Evolutionary conservation across 164 flowering plant genomes (phyloP), one percentile per base, ranked within the genome.

Genomic region (Houttuynia cordata): DNA sequence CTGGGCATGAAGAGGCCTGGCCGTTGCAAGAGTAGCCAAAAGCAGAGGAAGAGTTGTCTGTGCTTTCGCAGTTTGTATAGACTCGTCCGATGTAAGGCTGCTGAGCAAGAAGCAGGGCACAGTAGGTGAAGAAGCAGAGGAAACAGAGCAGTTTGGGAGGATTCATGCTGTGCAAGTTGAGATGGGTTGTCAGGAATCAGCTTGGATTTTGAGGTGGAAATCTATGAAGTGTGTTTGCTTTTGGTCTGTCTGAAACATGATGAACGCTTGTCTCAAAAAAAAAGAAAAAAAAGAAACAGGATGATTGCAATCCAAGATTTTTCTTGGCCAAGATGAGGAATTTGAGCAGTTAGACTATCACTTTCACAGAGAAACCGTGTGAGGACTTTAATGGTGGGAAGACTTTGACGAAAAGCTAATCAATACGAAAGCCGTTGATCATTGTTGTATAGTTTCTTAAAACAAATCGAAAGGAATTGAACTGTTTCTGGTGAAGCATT

Each of bases 1-100:
- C 62, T 0, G 19, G 30, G 74, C 91, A 87, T 18, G 81, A 56
- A 24, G 19, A 61, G 49, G 1, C 17, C 56, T 20, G 23, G 50
- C 75, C 76, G 71, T 74, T 80, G 83, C 89, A 85, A 24, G 23
- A 7, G 41, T 34, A 79, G 14, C 91, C 91, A 25, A 64, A 49
- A 19, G 77, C 76, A 20, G 19, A 40, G 62, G 68, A 54, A 67
- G 59, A 18, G 51, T 72, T 69, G 49, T 70, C 58, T 55, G 70
- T 21, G 67, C 83, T 83, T 54, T 58, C 64, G 0, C 71, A 68
- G 61, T 86, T 84, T 21, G 64, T 56, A 73, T 75, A 78, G 74
- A 62, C 51, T 5, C 71, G 50, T 42, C 66, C 53, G 42, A 56
- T 51, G 60, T 86, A 86, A 7, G 62, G 4, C 54, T 86, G 92